Base-by-base conservation (phyloP, 441 rosid genomes). In the Geranium incanum region DNA sequence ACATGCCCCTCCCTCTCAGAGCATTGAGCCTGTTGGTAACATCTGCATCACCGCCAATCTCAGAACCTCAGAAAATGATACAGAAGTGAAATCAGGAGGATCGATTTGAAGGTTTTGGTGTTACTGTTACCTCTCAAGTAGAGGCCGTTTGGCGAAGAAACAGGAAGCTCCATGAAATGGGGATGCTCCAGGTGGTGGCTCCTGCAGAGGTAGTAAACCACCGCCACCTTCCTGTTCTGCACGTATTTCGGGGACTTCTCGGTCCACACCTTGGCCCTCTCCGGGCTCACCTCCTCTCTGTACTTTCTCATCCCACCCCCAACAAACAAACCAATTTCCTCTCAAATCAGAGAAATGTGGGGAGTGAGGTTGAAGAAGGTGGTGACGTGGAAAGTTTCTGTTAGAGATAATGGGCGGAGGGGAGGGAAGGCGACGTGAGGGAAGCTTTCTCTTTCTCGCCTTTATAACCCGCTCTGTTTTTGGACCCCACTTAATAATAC, bases 151-250 rank as follows among this genome's bases (percentile, higher is more conserved):
- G 87, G 88, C 1, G 99, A 87, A 68, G 96, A 81, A 72, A 88
- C 70, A 11, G 85, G 83, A 68, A 95, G 96, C 72, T 90, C 95
- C 67, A 95, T 92, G 88, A 92, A 90, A 75, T 95, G 99, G 77
- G 99, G 99, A 76, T 95, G 99, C 72, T 95, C 99, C 12, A 95
- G 97, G 83, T 88, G 96, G 55, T 93, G 92, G 72, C 92, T 95
- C 74, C 92, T 80, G 74, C 88, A 89, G 59, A 95, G 86, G 64
- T 95, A 95, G 79, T 95, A 92, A 80, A 95, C 97, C 59, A 92
- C 89, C n/a, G 92, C 78, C 6, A 90, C 95, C 78, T 85, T 94
- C 71, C 92, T 83, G 11, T 71, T 80, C 77, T 83, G 83, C 68
- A 87, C 85, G 66, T 90, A 91, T 81, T 88, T 90, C 0, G 95